Base-by-base conservation (phyloP, 31 red algal genomes). In the Porphyra umbilicalis region DNA sequence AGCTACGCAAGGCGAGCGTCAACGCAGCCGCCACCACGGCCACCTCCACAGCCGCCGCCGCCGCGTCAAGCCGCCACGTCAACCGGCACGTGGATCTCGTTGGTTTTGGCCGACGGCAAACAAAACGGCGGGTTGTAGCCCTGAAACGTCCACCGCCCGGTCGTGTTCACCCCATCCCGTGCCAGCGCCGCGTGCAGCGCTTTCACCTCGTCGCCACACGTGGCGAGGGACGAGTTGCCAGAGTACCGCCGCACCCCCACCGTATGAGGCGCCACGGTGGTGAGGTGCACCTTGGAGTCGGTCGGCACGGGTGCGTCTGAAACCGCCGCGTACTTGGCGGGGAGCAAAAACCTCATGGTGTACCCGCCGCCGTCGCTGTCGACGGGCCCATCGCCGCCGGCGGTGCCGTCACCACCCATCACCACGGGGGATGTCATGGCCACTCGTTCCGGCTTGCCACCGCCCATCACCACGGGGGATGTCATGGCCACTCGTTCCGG, bases 51-150 rank as follows among this genome's bases (percentile, higher is more conserved):
- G 57, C 57, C 57, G 16, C 57, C 57, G 14, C 57, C 7, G 0
- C n/a, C n/a, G n/a, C n/a, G n/a, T n/a, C n/a, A n/a, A n/a, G n/a
- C n/a, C n/a, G n/a, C 57, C 13, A 20, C 83, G 5, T 98, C 95
- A 4, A 98, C 85, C 25, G 85, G 85, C 35, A 98, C 80, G 31
- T 89, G 86, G 33, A 99, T 81, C 74, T 99, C 93, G 82, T 99
- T 99, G 11, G 85, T 87, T n/a, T 82, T 81, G 38, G 79, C 77
- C 85, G 76, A 92, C 80, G 97, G 97, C 40, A 96, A 77, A 13
- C 85, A 88, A 79, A 93, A 99, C 30, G 97, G 97, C 42, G 97
- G 94, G 77, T 99, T 96, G 76, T 96, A 99, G 37, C 94, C 82
- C 36, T 78, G 77, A 30, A 93, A 31, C 38, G 30, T 79, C 91